Percentiles rank a stretch among this genome's conserved stretches.
Evolutionary conservation across 2,329 filamentous ascomycete genomes (phyloP).

Genomic region (Annulohypoxylon truncatum): DNA sequence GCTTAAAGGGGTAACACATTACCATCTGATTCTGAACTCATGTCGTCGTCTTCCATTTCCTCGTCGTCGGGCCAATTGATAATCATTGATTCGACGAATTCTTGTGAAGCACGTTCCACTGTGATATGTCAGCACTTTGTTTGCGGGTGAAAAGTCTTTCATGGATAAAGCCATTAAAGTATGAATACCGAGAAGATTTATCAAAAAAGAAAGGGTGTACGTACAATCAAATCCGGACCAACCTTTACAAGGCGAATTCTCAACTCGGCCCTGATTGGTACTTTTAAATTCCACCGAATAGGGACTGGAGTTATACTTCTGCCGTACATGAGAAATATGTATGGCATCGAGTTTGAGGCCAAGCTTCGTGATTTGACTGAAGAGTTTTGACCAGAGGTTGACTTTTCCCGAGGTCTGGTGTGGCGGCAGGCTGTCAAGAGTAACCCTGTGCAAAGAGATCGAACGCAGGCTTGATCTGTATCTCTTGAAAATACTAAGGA

Average conservation of each 20-base stretch:
- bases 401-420: constrained; percentile 30
- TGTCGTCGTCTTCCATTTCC: not conserved
- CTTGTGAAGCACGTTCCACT: constrained; percentile 21
- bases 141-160: too few species aligned
- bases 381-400: constrained; percentile 56
- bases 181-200: not conserved
- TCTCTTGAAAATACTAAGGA: constrained; percentile 55
- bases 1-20: not conserved
- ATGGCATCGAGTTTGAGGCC: constrained; percentile 52
- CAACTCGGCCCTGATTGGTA: not conserved
- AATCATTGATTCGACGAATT: constrained; percentile 14
- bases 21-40: constrained; percentile 3
- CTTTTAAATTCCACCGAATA: constrained; percentile 15
- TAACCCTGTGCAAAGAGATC: constrained; percentile 61
- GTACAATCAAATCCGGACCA: constrained; percentile 50
- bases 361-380: constrained; percentile 51
- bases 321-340: constrained; percentile 47
- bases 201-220: not conserved
- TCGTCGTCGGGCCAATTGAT: constrained; percentile 1
- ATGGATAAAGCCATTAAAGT: not conserved
- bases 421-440: constrained; percentile 29
- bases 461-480: constrained; percentile 57
- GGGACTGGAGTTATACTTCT: constrained; percentile 15
- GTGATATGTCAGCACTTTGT: not conserved
- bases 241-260: not conserved